Conservation (phyloP, 352 stramenopile genomes). For the Lagenidium sp. region DNA sequence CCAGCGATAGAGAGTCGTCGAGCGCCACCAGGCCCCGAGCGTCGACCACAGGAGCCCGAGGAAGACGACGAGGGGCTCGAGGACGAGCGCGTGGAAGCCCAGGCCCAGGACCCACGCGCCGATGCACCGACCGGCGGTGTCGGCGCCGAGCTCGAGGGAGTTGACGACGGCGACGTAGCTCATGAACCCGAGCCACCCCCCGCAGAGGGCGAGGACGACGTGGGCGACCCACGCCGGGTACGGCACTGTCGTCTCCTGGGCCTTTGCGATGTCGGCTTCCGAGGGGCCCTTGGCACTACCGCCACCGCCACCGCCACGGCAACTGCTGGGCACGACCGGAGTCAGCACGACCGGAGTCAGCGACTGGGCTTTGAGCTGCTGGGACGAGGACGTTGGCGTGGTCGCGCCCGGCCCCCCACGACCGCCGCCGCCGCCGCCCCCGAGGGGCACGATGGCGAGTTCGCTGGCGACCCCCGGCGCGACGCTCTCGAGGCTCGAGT, state of each 20-base stretch:
- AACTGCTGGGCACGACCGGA: too few relatives aligned
- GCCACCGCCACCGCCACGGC: too few relatives aligned
- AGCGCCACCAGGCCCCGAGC: conserved; percentile 44
- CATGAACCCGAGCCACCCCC: conserved; percentile 32
- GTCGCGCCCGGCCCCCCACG: conserved; percentile 8
- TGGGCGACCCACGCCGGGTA: conserved; percentile 63
- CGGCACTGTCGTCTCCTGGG: conserved; percentile 37
- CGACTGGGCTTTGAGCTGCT: too few relatives aligned
- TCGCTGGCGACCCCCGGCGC: conserved; percentile 34
- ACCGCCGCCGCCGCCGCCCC: conserved; percentile 5
- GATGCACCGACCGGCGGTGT: conserved; percentile 44
- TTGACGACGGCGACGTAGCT: conserved; percentile 29
- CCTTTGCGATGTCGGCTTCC: conserved; percentile 2
- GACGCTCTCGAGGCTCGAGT: conserved; percentile 45
- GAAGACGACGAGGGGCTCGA: conserved; percentile 52
- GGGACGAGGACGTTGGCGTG: conserved; percentile 1
- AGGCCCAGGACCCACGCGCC: conserved; percentile 35
- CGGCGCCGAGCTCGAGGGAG: conserved; percentile 31
- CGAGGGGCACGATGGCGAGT: conserved; percentile 17
- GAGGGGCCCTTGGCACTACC: not conserved
- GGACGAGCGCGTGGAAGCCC: conserved; percentile 29
- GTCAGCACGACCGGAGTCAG: too few relatives aligned
- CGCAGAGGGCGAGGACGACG: conserved; percentile 33
- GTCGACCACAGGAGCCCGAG: conserved; percentile 34
- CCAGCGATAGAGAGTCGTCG: conserved; percentile 27